Evolutionary conservation across 305 asterid species (phyloP).

Genomic region (Rubia peregrina): DNA sequence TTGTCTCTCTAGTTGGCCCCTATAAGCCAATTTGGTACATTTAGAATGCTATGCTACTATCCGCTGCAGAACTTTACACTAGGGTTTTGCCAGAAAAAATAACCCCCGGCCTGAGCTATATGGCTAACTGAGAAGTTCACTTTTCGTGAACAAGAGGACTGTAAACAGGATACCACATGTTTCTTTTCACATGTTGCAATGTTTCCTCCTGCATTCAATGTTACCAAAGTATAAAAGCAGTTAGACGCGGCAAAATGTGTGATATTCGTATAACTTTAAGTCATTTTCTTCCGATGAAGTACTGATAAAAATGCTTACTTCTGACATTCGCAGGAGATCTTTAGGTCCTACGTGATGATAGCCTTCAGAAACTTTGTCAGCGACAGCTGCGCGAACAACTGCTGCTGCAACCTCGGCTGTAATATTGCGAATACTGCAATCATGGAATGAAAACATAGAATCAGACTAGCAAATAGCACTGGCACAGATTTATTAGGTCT

Average conservation of each 20-base stretch:
- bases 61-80: constrained; percentile 23
- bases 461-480: neutral
- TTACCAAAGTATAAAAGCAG: neutral
- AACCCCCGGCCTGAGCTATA: neutral
- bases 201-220: constrained; percentile 67
- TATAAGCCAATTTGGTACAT: neutral
- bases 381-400: constrained; percentile 71
- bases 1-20: constrained; percentile 8
- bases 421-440: constrained; percentile 73
- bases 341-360: constrained; percentile 64
- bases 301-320: constrained; percentile 32
- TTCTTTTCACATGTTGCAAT: constrained; percentile 46
- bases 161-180: constrained; percentile 95
- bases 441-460: constrained; percentile 6
- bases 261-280: neutral
- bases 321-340: constrained; percentile 73
- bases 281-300: neutral
- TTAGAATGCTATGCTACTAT: constrained; percentile 5
- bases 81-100: constrained; percentile 16
- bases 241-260: neutral
- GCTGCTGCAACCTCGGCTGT: constrained; percentile 97
- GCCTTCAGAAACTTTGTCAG: constrained; percentile 88
- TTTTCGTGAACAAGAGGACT: constrained; percentile 95
- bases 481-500: neutral
- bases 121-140: constrained; percentile 27